These are phyloP conservation scores for Suillus lakei DNA, from an alignment of 768 basidiomycete species.

Conservation along the genomic window DNA sequence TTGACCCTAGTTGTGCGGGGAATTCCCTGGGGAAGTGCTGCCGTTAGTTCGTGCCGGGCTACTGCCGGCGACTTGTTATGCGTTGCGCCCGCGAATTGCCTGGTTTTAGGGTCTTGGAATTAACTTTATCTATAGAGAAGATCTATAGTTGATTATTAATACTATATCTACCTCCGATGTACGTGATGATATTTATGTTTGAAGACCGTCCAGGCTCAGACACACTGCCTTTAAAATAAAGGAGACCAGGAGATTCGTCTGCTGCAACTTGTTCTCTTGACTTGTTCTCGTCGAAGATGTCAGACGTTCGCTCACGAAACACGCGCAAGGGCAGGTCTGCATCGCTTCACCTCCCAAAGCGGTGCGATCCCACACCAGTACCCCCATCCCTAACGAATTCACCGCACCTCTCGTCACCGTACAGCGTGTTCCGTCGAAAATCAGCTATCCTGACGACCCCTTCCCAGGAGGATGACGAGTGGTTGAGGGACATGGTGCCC, in stretches of 20 bases:
- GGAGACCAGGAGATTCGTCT: not conserved
- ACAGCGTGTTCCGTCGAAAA: constrained; percentile 52
- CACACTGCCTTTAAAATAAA: not conserved
- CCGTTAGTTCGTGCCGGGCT: not conserved
- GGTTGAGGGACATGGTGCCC: constrained; percentile 70
- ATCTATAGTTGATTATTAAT: not conserved
- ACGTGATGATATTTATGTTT: not conserved
- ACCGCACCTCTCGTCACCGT: constrained; percentile 55
- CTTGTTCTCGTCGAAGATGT: not conserved
- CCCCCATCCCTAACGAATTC: constrained; percentile 63
- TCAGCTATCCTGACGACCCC: constrained; percentile 40
- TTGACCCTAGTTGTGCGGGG: not conserved
- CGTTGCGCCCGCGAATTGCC: not conserved
- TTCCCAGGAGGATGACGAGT: constrained; percentile 57
- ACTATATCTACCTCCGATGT: not conserved
- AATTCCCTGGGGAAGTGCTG: constrained; percentile 2
- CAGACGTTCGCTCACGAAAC: not conserved
- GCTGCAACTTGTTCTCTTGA: not conserved
- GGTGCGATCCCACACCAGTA: constrained; percentile 48
- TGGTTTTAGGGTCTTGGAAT: not conserved
- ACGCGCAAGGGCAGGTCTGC: constrained; percentile 23
- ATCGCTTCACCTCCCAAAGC: constrained; percentile 22
- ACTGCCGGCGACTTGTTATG: not conserved
- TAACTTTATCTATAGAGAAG: too few species aligned
- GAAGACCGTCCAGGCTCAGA: not conserved